Evolutionary conservation across 75 land plant species (phyloP), one percentile per base, ranked within the genome.

Genomic region (Azolla pinnata): DNA sequence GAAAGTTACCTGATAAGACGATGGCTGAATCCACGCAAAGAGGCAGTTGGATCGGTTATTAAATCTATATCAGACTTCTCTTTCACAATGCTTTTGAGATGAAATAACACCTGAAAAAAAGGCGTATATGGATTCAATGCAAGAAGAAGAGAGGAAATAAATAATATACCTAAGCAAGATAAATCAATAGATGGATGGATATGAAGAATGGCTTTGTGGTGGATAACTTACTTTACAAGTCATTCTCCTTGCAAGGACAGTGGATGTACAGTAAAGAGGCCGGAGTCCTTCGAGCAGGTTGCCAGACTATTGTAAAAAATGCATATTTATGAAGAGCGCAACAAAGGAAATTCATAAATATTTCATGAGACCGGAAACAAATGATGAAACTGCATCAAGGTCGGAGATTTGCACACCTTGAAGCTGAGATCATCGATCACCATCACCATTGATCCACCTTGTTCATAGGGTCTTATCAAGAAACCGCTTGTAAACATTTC

Each of bases 401-500:
- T n/a, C n/a, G n/a, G n/a, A n/a, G n/a, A n/a, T n/a, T n/a, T n/a
- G n/a, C n/a, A n/a, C 68, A 80, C 87, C 74, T 84, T 78, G 46
- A 80, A 71, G 56, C 78, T 74, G 67, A 80, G 33, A 56, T 84
- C 85, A 66, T 84, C 84, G 44, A 84, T 79, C 60, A 84, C 71
- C 45, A 77, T 75, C 31, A 84, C 69, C 31, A 80, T 74, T 26
- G 81, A 80, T 28, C 77, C 83, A 60, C 87, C 84, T 14, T 83
- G 84, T 59, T 80, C 87, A 66, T 76, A 80, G 26, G 81, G 87
- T 50, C 83, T 54, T 17, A 84, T 80, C 30, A 80, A 60, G 63
- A 69, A 80, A 0, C 87, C 83, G 69, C 87, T 80, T 1, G 87
- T 71, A 30, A 84, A 56, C 78, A 80, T 77, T 50, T 79, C 83